Percentiles rank a stretch among this genome's conserved stretches.
Evolutionary conservation across 208 protist genomes (phyloP).

Genomic region (Naegleria fowleri): DNA sequence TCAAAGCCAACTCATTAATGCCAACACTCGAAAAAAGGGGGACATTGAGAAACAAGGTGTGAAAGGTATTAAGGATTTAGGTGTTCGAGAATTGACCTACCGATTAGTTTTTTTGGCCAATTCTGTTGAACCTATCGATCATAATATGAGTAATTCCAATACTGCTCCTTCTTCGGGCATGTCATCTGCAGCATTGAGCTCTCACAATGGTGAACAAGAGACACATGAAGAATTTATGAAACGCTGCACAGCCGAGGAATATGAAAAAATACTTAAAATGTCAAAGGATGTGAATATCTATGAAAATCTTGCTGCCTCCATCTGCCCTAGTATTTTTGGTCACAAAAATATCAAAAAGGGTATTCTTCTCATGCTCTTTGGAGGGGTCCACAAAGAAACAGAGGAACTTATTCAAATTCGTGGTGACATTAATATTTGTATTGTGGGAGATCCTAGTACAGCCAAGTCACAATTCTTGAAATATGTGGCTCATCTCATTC

Average conservation of each 20-base stretch:
- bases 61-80: conserved; percentile 89
- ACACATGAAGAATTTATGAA: conserved; percentile 56
- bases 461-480: conserved; percentile 99
- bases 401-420: conserved; percentile 79
- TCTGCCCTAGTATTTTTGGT: conserved; percentile 90
- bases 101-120: conserved; percentile 92
- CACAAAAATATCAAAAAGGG: conserved; percentile 97
- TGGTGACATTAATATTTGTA: conserved; percentile 98
- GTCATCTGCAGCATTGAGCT: neutral
- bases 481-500: conserved; percentile 84
- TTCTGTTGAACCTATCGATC: conserved; percentile 56
- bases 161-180: neutral
- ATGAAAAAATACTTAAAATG: conserved; percentile 69
- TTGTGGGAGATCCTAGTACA: conserved; percentile 97
- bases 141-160: conserved; percentile 23
- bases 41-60: conserved; percentile 64
- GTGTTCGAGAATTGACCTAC: conserved; percentile 94
- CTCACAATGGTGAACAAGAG: neutral
- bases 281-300: conserved; percentile 64
- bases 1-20: conserved; percentile 64
- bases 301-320: conserved; percentile 71
- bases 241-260: conserved; percentile 61
- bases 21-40: neutral
- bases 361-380: conserved; percentile 95
- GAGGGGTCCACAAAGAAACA: conserved; percentile 96